Conservation (phyloP, 1,284 basidiomycete genomes). For the Puccinia coronata region DNA sequence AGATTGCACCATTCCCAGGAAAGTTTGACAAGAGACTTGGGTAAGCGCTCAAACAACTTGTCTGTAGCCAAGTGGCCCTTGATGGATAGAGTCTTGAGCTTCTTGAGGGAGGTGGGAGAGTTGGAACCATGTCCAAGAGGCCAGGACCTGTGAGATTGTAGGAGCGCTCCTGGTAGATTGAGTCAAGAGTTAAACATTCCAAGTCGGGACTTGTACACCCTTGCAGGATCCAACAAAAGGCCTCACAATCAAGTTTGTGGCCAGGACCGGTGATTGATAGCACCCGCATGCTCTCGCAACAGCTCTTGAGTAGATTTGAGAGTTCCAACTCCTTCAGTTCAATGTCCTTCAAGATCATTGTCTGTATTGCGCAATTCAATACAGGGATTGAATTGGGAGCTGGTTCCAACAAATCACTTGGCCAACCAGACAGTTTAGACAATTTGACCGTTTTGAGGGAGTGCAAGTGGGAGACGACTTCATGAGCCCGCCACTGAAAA, state of each 20-base stretch:
- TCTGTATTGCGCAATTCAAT: not conserved
- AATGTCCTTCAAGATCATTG: not conserved
- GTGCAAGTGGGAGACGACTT: constrained; percentile 4
- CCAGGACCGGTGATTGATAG: not conserved
- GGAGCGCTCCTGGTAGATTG: not conserved
- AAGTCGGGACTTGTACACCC: not conserved
- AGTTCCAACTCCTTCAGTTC: not conserved
- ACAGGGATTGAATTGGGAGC: not conserved
- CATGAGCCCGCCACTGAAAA: not conserved
- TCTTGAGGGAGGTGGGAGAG: not conserved
- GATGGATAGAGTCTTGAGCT: not conserved
- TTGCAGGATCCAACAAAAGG: not conserved
- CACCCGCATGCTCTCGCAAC: not conserved
- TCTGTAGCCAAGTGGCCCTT: not conserved
- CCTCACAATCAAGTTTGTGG: not conserved
- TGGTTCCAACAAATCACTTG: not conserved
- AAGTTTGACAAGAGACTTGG: not conserved
- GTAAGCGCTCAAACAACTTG: not conserved
- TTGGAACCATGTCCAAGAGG: not conserved
- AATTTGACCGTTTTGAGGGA: not conserved
- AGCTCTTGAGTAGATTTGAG: not conserved
- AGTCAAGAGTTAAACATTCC: not conserved
- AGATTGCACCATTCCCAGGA: not conserved
- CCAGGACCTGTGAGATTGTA: not conserved
- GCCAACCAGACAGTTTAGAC: not conserved